Conservation (phyloP, 345 rosid genomes). For the Aquilaria yunnanensis region DNA sequence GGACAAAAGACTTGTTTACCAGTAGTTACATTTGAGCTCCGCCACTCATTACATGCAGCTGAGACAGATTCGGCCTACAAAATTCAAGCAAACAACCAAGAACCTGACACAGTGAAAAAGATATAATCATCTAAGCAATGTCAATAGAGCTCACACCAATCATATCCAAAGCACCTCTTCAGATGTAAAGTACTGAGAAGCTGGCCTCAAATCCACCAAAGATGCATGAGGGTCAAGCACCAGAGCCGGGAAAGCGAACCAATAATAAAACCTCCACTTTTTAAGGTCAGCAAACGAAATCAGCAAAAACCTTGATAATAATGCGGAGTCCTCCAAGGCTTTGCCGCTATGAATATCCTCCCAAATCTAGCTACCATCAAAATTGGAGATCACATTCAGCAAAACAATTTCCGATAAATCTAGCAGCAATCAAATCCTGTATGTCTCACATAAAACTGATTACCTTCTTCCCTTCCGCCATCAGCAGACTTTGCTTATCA, state of each 20-base stretch:
- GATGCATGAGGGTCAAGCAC: conserved; percentile 81
- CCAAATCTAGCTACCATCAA: conserved; percentile 61
- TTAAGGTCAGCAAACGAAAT: conserved; percentile 87
- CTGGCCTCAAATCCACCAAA: conserved; percentile 61
- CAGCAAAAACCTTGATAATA: conserved; percentile 68
- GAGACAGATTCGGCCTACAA: conserved; percentile 69
- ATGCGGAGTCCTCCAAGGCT: conserved; percentile 62
- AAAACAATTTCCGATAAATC: background rate
- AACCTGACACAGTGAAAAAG: conserved; percentile 1
- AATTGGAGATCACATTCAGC: background rate
- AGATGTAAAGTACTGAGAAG: conserved; percentile 58
- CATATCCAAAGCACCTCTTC: conserved; percentile 48
- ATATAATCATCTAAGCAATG: background rate
- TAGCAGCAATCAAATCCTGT: background rate
- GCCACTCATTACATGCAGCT: conserved; percentile 81
- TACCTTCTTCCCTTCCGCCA: conserved; percentile 74
- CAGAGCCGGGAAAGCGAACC: conserved; percentile 91
- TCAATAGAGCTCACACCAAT: background rate
- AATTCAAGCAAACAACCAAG: background rate
- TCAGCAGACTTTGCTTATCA: conserved; percentile 57
- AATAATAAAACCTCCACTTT: conserved; percentile 82
- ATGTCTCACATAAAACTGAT: background rate
- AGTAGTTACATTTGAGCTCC: conserved; percentile 54
- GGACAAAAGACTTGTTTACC: conserved; percentile 30
- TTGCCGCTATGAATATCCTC: conserved; percentile 75